Evolutionary conservation across 441 rosid species (phyloP).

Genomic region (Pelargonium cotyledonis): DNA sequence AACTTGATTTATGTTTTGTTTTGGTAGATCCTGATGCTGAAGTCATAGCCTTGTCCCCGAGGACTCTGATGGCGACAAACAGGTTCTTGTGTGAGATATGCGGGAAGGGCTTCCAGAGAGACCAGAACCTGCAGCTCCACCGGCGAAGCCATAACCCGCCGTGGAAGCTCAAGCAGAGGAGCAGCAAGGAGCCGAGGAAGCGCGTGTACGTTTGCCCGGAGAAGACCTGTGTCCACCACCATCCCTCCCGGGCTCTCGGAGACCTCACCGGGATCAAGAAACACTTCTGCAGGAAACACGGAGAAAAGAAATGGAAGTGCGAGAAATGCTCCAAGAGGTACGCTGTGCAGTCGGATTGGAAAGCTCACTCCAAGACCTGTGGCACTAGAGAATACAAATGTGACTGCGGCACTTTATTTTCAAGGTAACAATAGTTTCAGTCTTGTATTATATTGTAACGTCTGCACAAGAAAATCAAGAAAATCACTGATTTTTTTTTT

Average conservation of each 20-base stretch:
- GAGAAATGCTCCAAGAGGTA: constrained; percentile 55
- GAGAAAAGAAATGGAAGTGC: constrained; percentile 66
- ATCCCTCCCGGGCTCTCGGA: constrained; percentile 53
- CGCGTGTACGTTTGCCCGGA: constrained; percentile 56
- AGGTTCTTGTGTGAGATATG: constrained; percentile 60
- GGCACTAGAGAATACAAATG: constrained; percentile 56
- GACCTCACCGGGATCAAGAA: constrained; percentile 58
- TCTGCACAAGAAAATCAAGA: not conserved
- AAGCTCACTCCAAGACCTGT: constrained; percentile 52
- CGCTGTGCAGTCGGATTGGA: constrained; percentile 63
- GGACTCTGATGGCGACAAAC: constrained; percentile 55
- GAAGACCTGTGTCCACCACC: constrained; percentile 48
- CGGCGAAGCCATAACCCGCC: constrained; percentile 63
- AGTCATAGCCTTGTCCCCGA: constrained; percentile 47
- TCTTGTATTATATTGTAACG: too few species aligned
- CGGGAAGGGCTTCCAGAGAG: constrained; percentile 54
- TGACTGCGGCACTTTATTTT: constrained; percentile 52
- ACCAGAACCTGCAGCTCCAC: constrained; percentile 63
- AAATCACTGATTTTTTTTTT: too few species aligned
- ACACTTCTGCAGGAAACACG: constrained; percentile 58
- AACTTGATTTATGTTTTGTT: too few species aligned
- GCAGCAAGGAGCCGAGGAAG: constrained; percentile 40
- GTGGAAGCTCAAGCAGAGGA: constrained; percentile 60
- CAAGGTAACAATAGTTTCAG: constrained; percentile 31
- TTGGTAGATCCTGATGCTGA: constrained; percentile 51